Evolutionary conservation across 441 rosid species (phyloP).

Genomic region (Arabidopsis lyrata): DNA sequence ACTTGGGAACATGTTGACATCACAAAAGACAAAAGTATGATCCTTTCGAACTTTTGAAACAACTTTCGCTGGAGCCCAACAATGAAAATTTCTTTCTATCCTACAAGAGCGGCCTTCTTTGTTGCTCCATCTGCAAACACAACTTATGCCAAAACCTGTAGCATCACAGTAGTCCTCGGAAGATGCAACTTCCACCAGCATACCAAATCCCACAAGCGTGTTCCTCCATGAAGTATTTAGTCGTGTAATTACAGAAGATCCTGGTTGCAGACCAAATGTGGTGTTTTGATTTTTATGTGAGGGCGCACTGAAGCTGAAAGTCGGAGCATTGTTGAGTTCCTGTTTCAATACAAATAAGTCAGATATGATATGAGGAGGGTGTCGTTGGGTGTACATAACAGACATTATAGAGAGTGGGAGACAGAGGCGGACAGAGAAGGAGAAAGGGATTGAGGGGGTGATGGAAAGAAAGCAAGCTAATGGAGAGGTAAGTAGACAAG

Average conservation of each 20-base stretch:
- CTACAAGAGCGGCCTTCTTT: background rate
- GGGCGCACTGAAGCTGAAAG: constrained; percentile 23
- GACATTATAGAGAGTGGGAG: background rate
- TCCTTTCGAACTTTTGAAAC: background rate
- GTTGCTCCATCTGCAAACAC: constrained; percentile 30
- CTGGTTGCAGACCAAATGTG: constrained; percentile 12
- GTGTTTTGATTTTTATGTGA: background rate
- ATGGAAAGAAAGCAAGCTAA: constrained; percentile 1
- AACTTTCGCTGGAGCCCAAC: background rate
- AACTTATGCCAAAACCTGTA: constrained; percentile 10
- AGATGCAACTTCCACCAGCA: constrained; percentile 28
- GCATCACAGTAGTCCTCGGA: background rate
- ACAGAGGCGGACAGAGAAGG: background rate
- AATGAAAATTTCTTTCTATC: background rate
- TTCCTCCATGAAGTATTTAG: background rate
- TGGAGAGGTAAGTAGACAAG: background rate
- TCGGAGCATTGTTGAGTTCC: background rate
- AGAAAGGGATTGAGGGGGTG: background rate
- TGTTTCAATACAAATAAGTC: constrained; percentile 10
- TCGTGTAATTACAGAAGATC: constrained; percentile 9
- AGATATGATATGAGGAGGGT: background rate
- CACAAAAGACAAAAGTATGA: constrained; percentile 27
- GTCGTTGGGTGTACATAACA: background rate
- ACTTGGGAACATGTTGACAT: constrained; percentile 8
- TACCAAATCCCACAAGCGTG: constrained; percentile 22